These are phyloP conservation scores for Echites panduratus DNA, from an alignment of 257 asterid genomes.

Conservation along the genomic window DNA sequence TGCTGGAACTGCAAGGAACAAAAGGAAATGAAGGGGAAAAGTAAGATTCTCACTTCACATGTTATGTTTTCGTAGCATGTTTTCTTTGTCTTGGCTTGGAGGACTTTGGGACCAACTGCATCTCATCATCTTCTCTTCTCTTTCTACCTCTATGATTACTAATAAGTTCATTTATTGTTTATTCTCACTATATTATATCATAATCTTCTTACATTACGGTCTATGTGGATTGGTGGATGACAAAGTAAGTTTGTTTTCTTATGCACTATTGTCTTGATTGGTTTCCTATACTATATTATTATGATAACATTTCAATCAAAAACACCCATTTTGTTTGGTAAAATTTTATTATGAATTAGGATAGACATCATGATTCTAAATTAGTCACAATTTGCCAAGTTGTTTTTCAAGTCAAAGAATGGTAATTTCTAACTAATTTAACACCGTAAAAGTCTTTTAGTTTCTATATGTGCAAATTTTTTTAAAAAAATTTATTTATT, in stretches of 20 bases:
- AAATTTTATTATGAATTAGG: no score
- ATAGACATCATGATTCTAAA: no score
- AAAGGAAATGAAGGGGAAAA: constrained; percentile 24
- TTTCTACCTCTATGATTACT: constrained; percentile 10
- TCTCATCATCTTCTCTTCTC: constrained; percentile 19
- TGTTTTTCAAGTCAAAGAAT: no score
- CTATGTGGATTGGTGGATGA: neutral
- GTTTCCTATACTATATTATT: neutral
- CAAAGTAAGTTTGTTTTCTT: neutral
- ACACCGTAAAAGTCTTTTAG: no score
- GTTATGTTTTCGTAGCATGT: constrained; percentile 27
- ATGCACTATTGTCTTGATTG: neutral
- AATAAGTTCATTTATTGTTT: neutral
- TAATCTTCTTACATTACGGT: neutral
- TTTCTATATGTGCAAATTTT: no score
- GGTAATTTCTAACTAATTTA: no score
- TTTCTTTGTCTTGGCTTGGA: constrained; percentile 30
- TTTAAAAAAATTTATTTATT: no score
- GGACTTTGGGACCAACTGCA: constrained; percentile 22
- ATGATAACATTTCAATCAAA: neutral
- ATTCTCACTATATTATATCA: neutral
- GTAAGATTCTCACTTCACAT: constrained; percentile 41
- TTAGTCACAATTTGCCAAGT: no score
- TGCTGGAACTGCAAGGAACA: constrained; percentile 39
- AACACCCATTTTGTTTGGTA: no score